Evolutionary conservation across 2,329 filamentous ascomycete species (phyloP).

Genomic region (Harringtonia aguacate): DNA sequence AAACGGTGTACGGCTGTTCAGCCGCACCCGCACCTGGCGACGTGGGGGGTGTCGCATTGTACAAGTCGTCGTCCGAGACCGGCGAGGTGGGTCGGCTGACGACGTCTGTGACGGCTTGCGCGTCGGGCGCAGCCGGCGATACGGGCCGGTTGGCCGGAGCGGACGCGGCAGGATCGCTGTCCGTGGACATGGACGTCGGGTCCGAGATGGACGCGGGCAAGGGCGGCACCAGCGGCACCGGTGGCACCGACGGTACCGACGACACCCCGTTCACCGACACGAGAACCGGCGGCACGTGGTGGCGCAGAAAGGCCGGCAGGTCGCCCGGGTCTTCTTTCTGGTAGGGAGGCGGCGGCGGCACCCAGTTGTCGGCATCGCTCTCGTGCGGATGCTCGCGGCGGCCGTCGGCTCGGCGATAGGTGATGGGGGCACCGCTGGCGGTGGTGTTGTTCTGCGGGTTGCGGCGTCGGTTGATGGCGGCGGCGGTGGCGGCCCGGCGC

Average conservation of each 20-base stretch:
- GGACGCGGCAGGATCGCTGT: too few species aligned
- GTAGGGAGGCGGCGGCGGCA: slow-evolving; percentile 75
- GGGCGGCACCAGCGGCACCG: background rate
- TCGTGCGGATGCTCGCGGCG: slow-evolving; percentile 68
- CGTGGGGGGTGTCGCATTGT: too few species aligned
- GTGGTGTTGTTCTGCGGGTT: slow-evolving; percentile 48
- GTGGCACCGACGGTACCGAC: too few species aligned
- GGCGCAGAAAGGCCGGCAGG: slow-evolving; percentile 44
- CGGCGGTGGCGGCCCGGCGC: slow-evolving; percentile 65
- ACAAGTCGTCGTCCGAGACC: too few species aligned
- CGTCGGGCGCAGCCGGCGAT: too few species aligned
- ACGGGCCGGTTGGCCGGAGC: too few species aligned
- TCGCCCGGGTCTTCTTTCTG: slow-evolving; percentile 52
- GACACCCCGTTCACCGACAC: too few species aligned
- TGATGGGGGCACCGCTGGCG: slow-evolving; percentile 39
- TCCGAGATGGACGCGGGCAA: slow-evolving; percentile 1
- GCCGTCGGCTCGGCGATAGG: slow-evolving; percentile 60
- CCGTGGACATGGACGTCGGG: background rate
- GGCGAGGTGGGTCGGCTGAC: too few species aligned
- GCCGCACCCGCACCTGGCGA: too few species aligned
- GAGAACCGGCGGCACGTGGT: slow-evolving; percentile 18
- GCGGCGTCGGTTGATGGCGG: slow-evolving; percentile 59
- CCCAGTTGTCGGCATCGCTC: slow-evolving; percentile 82
- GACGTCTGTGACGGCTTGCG: too few species aligned
- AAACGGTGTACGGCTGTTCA: too few species aligned